Conservation (phyloP, 164 flowering plant species). For the Platanus orientalis region DNA sequence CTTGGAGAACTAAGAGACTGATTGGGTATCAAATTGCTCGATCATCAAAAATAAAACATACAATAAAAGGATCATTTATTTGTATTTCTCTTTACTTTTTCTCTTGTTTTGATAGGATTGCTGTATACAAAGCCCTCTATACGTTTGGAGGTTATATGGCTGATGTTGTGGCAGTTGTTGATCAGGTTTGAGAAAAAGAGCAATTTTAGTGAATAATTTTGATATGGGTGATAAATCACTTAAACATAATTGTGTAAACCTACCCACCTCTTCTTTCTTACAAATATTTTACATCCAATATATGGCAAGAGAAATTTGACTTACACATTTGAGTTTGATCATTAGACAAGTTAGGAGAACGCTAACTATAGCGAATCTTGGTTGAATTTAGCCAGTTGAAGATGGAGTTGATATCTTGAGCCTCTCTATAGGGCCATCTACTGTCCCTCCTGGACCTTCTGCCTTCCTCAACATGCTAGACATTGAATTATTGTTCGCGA, state of each 20-base stretch:
- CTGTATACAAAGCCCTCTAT: constrained; percentile 60
- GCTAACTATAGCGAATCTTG: background rate
- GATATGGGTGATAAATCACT: too few relatives aligned
- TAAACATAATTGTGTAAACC: too few relatives aligned
- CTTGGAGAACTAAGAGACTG: too few relatives aligned
- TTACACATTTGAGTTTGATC: too few relatives aligned
- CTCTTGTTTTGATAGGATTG: constrained; percentile 32
- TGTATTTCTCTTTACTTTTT: background rate
- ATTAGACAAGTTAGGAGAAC: too few relatives aligned
- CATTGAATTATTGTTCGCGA: constrained; percentile 47
- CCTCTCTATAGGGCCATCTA: constrained; percentile 58
- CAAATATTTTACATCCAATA: too few relatives aligned
- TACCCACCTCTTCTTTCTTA: too few relatives aligned
- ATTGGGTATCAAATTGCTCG: too few relatives aligned
- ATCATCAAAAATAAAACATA: too few relatives aligned
- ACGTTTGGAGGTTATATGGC: constrained; percentile 59
- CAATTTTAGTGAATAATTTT: too few relatives aligned
- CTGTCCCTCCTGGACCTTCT: constrained; percentile 43
- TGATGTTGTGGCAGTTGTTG: constrained; percentile 65
- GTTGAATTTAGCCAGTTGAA: constrained; percentile 45
- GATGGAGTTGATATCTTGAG: constrained; percentile 61
- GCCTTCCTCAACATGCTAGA: constrained; percentile 53
- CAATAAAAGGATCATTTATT: background rate
- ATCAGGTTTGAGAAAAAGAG: constrained; percentile 34
- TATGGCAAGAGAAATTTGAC: too few relatives aligned